Base-by-base conservation (phyloP, 257 asterid species). In the Forsythia viridissima region DNA sequence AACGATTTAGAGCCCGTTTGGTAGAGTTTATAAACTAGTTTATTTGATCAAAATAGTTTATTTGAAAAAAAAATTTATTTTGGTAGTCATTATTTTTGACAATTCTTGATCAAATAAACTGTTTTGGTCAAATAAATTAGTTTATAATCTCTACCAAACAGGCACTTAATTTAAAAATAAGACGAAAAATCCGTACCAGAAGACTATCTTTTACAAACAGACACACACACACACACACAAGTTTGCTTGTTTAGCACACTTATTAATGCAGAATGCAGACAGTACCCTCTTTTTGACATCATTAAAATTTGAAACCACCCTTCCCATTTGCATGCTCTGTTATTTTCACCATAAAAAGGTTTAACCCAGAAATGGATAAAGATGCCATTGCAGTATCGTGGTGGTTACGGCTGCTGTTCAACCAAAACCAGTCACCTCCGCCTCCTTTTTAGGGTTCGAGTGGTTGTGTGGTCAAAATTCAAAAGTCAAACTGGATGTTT, bases 221-320 rank as follows among this genome's bases (percentile, higher is more conserved):
- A 30, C 34, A 30, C 34, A 30, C 34, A 30, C 34, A 30, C 34
- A 30, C 34, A 30, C 34, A 30, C 76, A 72, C 82, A 80, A 46
- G 18, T 46, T 85, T 89, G 89, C 93, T 90, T 90, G 85, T 80
- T 77, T 76, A 78, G 40, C 84, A 87, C 90, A 84, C 82, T 79
- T 82, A 44, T 71, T 13, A 43, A 3, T 59, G 55, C 15, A 55
- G 55, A 75, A n/a, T n/a, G n/a, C n/a, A n/a, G n/a, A 30, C 41
- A 55, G 66, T 40, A 36, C 46, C 71, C 77, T 9, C 41, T 15
- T 37, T 44, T 21, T 52, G 59, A 48, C 52, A 44, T 46, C 44
- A 70, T 79, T 59, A 78, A 30, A 30, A 30, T 30, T 30, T 30
- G n/a, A 30, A 16, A 81, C 78, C n/a, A 79, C 71, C 57, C 70